Conservation (phyloP, 305 asterid species). For the Salvia sclarea region DNA sequence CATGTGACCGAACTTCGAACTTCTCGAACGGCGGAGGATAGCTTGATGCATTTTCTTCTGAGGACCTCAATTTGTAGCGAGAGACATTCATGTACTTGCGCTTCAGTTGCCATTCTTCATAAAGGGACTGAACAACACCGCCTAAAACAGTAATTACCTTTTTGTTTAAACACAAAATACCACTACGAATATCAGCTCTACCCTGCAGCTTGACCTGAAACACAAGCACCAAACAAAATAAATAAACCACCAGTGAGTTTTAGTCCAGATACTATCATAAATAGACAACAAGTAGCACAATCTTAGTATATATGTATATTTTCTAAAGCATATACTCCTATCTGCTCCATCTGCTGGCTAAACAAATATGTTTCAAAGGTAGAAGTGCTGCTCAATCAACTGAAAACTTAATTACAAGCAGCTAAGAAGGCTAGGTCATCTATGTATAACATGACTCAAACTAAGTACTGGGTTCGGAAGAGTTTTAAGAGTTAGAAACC, state of each 20-base stretch:
- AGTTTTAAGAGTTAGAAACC: slow-evolving; percentile 41
- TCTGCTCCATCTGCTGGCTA: slow-evolving; percentile 5
- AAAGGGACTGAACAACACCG: slow-evolving; percentile 77
- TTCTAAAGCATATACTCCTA: slow-evolving; percentile 18
- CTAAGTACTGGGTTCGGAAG: slow-evolving; percentile 11
- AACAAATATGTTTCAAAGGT: background rate
- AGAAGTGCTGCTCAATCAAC: background rate
- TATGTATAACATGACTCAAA: background rate
- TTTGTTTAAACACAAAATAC: slow-evolving; percentile 67
- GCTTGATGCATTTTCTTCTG: slow-evolving; percentile 54
- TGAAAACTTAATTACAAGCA: slow-evolving; percentile 5
- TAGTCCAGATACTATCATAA: slow-evolving; percentile 23
- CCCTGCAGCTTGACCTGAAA: slow-evolving; percentile 67
- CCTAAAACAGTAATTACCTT: slow-evolving; percentile 60
- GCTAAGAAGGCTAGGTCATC: slow-evolving; percentile 8
- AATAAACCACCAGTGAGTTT: slow-evolving; percentile 23
- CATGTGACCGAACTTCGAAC: slow-evolving; percentile 52
- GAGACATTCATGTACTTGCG: slow-evolving; percentile 71
- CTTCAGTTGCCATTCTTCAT: slow-evolving; percentile 87
- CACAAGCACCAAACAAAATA: slow-evolving; percentile 32
- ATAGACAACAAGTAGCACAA: slow-evolving; percentile 13
- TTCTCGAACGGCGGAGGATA: slow-evolving; percentile 82
- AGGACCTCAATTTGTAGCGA: slow-evolving; percentile 48
- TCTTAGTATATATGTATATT: background rate
- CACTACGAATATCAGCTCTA: slow-evolving; percentile 53